Evolutionary conservation across 2,329 filamentous ascomycete genomes (phyloP), one percentile per base, ranked within the genome.

Genomic region (Blumeriella jaapii): DNA sequence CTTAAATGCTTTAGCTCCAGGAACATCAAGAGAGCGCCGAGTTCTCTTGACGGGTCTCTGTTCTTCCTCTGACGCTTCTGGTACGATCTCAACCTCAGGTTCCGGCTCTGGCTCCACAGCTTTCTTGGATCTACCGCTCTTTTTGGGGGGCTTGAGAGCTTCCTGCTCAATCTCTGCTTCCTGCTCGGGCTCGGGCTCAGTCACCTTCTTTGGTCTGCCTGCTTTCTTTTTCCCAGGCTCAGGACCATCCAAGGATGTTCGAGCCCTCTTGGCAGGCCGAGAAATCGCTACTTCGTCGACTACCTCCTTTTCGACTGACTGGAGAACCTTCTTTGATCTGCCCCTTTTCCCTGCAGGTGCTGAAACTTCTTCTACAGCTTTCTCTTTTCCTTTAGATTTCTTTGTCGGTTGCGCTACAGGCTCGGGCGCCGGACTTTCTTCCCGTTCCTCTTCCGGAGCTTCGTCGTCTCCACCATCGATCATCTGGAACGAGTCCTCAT

Each of bases 381-480:
- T 41, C 12, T 25, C 30, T 23, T 44, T 46, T 6, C 33, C 35
- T 10, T 41, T 42, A 20, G 30, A 28, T 29, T 41, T 45, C 23
- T 34, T 53, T 41, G 18, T 31, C 22, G 42, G 38, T 16, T 46
- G 31, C 13, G 42, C 26, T 37, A 43, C 39, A 20, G 39, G 39
- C 30, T 49, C 39, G 2, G 29, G 31, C 13, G 39, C 40, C 41
- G 24, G 17, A 16, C 17, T 29, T 11, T 53, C 20, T 36, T 45
- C 28, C 42, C 51, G 5, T 19, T 53, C 29, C 31, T 45, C 30
- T 44, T 46, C 31, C 27, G 49, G 48, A 19, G 56, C 56, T 5
- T 46, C 42, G 22, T 58, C 56, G 6, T 55, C 46, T 19, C 47
- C 48, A 16, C 30, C 37, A 30, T 42, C 38, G 4, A 49, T 39